Evolutionary conservation across 2,329 filamentous ascomycete species (phyloP).

Genomic region (Emericellopsis atlantica): DNA sequence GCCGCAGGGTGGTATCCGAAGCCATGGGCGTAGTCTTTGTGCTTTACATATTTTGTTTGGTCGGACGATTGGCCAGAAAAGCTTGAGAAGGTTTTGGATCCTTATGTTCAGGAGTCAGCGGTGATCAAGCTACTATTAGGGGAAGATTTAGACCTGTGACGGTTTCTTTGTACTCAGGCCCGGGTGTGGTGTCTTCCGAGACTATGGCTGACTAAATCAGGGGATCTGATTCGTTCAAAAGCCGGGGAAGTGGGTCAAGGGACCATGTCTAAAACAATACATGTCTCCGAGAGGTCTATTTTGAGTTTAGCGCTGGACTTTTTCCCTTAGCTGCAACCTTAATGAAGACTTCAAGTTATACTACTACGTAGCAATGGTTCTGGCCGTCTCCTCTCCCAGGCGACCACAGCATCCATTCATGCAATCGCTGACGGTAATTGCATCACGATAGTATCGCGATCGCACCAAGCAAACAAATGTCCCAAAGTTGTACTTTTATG

Average conservation of each 20-base stretch:
- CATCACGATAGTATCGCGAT: neutral
- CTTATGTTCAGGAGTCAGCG: slow-evolving; percentile 2
- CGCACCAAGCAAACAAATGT: neutral
- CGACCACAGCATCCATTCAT: neutral
- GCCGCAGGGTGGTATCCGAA: slow-evolving; percentile 3
- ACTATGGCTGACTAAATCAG: neutral
- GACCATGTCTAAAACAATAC: neutral
- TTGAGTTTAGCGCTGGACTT: neutral
- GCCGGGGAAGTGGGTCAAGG: neutral
- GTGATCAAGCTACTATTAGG: slow-evolving; percentile 1
- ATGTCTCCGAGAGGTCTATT: neutral
- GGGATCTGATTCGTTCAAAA: neutral
- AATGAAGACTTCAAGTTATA: neutral
- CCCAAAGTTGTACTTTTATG: neutral
- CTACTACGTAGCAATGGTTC: neutral
- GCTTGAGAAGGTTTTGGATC: slow-evolving; percentile 2
- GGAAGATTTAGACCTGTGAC: neutral
- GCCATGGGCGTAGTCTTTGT: slow-evolving; percentile 3
- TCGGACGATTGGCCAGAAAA: slow-evolving; percentile 4
- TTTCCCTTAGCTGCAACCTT: neutral
- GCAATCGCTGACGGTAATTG: no score
- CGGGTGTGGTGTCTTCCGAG: neutral
- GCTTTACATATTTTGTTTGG: slow-evolving; percentile 3
- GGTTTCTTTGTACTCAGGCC: neutral
- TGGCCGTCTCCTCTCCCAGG: neutral